These are phyloP conservation scores for Nakazawaea anatomiae DNA, from an alignment of 805 yeast genomes.

Conservation along the genomic window DNA sequence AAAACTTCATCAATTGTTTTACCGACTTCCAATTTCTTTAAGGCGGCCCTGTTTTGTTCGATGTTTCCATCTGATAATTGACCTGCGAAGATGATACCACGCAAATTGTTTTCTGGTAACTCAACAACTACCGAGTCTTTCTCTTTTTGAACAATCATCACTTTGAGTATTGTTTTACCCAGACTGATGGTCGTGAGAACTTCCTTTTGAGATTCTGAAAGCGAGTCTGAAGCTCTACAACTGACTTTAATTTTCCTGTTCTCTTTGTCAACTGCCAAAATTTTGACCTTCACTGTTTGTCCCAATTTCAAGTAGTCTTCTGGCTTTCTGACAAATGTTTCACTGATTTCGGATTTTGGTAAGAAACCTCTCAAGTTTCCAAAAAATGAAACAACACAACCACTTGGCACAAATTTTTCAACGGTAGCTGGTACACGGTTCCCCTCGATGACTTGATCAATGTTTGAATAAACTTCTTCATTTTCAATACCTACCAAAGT, in stretches of 20 bases:
- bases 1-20: conserved; percentile 52
- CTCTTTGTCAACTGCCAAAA: conserved; percentile 51
- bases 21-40: conserved; percentile 63
- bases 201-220: conserved; percentile 40
- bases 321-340: conserved; percentile 74
- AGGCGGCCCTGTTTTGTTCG: conserved; percentile 62
- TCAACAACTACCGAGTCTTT: conserved; percentile 71
- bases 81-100: conserved; percentile 69
- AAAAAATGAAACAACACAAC: conserved; percentile 81
- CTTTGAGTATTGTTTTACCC: conserved; percentile 61
- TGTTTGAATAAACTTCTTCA: conserved; percentile 38
- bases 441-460: conserved; percentile 36
- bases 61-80: conserved; percentile 73
- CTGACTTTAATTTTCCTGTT: conserved; percentile 60
- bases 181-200: conserved; percentile 41
- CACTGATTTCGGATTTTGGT: conserved; percentile 86
- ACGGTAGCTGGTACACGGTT: conserved; percentile 68
- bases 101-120: conserved; percentile 40
- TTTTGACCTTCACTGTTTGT: conserved; percentile 73
- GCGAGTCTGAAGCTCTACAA: conserved; percentile 57
- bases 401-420: conserved; percentile 62
- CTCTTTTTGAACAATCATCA: conserved; percentile 63
- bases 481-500: conserved; percentile 66
- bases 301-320: conserved; percentile 75
- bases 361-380: conserved; percentile 73